Evolutionary conservation across 2,329 filamentous ascomycete species (phyloP), one percentile per base, ranked within the genome.

Genomic region (Chaetothyriales sp.): DNA sequence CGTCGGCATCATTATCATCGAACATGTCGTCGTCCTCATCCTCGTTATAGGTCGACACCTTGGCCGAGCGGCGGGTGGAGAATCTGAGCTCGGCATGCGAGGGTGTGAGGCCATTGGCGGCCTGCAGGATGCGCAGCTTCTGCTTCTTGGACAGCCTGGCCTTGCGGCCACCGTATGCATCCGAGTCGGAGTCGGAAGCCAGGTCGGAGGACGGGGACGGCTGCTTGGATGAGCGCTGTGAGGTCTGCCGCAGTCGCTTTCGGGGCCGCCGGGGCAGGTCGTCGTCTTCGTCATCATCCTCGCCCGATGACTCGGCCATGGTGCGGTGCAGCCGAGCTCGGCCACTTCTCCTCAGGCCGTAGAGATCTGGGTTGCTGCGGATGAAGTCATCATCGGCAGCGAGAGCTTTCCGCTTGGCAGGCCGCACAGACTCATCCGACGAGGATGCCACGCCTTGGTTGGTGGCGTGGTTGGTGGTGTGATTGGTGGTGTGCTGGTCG

Each of bases 341-440:
- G 64, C 76, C 89, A 72, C 92, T 98, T 71, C 92, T 80, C 60
- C 92, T 81, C 59, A 98, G 75, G 46, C 92, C 92, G 71, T 96
- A 98, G 7, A 98, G 74, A 69, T 95, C 88, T 44, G 92, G 92
- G 62, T 98, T 94, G 63, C 86, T 84, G 61, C 83, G 78, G 61
- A 96, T 95, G 63, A 81, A 89, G 46, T 88, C 85, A 46, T 62
- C 67, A 48, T 83, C 80, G 39, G 78, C 68, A 65, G 63, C 74
- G 66, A 58, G 74, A 68, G 70, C 86, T 84, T 68, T 80, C 58
- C 88, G 83, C 74, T 95, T 95, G 54, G 75, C 68, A 47, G 76
- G 77, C 63, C 80, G 76, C 56, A 75, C 76, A 44, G 83, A 85
- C 61, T 82, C 81, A 61, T 80, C 77, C 46, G 87, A 92, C 63